A percentile compares a stretch with the other conserved stretches of the same genome.
Evolutionary conservation across 768 basidiomycete genomes (phyloP).

Genomic region (Termitomyces eurrhizus): DNA sequence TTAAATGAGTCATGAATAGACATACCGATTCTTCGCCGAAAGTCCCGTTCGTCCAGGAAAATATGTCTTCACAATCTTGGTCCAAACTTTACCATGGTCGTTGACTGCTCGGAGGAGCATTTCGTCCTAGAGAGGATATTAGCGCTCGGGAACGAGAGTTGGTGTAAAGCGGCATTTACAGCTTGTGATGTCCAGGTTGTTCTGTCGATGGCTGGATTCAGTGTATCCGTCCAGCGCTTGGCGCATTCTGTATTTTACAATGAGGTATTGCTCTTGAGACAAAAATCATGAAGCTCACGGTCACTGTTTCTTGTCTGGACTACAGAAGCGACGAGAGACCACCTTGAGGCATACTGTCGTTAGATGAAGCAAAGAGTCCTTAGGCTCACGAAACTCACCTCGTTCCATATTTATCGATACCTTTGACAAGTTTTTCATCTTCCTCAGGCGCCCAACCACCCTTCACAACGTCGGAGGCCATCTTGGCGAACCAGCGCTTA

Average conservation of each 20-base stretch:
- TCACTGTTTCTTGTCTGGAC: conserved; percentile 57
- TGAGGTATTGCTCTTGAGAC: conserved; percentile 4
- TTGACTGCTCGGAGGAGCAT: conserved; percentile 50
- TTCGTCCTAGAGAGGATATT: conserved; percentile 37
- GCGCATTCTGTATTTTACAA: conserved; percentile 43
- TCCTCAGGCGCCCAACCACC: conserved; percentile 62
- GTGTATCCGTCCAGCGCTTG: conserved; percentile 59
- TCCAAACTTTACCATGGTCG: conserved; percentile 57
- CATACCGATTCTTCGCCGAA: conserved; percentile 56
- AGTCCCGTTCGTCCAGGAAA: conserved; percentile 58
- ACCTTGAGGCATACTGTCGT: conserved; percentile 28
- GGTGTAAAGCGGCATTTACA: conserved; percentile 25
- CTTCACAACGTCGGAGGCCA: conserved; percentile 59
- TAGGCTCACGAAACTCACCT: conserved; percentile 29
- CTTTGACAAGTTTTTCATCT: conserved; percentile 52
- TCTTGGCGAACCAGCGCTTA: conserved; percentile 61
- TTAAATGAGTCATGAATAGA: not conserved
- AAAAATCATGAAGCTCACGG: conserved; percentile 35
- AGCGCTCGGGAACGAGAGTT: not conserved
- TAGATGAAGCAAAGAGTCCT: not conserved
- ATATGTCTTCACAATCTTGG: conserved; percentile 58
- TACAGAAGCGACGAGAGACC: conserved; percentile 55
- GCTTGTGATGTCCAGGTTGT: conserved; percentile 56
- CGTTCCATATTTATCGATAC: conserved; percentile 54
- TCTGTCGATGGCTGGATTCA: conserved; percentile 57